Conservation (phyloP, 164 flowering plant species). For the Tetracentron sinense region DNA sequence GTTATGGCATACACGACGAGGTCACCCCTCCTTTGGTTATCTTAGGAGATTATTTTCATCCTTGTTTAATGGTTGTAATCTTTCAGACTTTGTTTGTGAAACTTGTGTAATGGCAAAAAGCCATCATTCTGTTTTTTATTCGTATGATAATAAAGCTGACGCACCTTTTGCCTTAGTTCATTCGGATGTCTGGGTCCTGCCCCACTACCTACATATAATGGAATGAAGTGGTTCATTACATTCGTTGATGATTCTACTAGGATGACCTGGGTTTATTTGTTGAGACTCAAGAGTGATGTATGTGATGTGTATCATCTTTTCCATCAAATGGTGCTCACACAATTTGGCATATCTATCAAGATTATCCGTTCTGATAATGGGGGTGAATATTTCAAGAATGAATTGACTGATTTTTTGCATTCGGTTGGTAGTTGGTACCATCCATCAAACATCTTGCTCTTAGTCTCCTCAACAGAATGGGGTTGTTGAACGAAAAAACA, state of each 20-base stretch:
- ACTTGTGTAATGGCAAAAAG: constrained; percentile 8
- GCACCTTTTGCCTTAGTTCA: constrained; percentile 10
- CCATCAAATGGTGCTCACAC: constrained; percentile 8
- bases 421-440: background rate
- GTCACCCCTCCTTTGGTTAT: constrained; percentile 13
- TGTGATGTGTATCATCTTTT: background rate
- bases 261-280: constrained; percentile 7
- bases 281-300: background rate
- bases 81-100: constrained; percentile 10
- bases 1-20: constrained; percentile 12
- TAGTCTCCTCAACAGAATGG: constrained; percentile 9
- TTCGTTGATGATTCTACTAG: constrained; percentile 10
- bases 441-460: constrained; percentile 3
- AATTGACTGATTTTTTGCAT: background rate
- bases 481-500: background rate
- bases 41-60: constrained; percentile 11
- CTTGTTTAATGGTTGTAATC: background rate
- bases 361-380: constrained; percentile 5
- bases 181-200: constrained; percentile 7
- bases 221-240: constrained; percentile 6
- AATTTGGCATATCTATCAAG: constrained; percentile 11
- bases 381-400: constrained; percentile 8
- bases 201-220: constrained; percentile 1
- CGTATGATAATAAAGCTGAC: background rate
- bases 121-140: constrained; percentile 2